Conservation (phyloP, 2,329 filamentous ascomycete genomes). For the Aspergillus jensenii region DNA sequence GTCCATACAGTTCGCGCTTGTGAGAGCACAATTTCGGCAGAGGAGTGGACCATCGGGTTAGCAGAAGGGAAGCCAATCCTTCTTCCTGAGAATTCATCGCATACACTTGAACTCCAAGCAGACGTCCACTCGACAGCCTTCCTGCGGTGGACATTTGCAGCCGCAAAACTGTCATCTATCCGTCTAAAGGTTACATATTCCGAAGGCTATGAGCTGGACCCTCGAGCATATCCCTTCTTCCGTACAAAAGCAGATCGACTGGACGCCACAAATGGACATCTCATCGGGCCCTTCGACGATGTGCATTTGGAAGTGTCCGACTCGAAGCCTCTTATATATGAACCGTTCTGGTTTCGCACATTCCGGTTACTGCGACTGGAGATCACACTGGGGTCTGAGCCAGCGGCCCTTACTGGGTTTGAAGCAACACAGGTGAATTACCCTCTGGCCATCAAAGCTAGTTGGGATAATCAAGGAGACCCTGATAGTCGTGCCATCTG, state of each 20-base stretch:
- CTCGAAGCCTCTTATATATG: slow-evolving; percentile 22
- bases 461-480: slow-evolving; percentile 16
- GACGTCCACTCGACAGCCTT: slow-evolving; percentile 27
- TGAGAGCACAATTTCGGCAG: slow-evolving; percentile 5
- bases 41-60: slow-evolving; percentile 17
- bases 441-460: slow-evolving; percentile 33
- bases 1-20: slow-evolving; percentile 26
- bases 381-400: slow-evolving; percentile 22
- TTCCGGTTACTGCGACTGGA: slow-evolving; percentile 38
- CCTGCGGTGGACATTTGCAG: slow-evolving; percentile 21
- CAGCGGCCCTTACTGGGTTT: slow-evolving; percentile 27
- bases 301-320: slow-evolving; percentile 25
- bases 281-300: slow-evolving; percentile 42
- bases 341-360: slow-evolving; percentile 45
- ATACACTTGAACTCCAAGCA: slow-evolving; percentile 24
- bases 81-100: slow-evolving; percentile 14
- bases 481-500: slow-evolving; percentile 24
- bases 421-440: slow-evolving; percentile 38
- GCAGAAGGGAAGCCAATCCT: not conserved
- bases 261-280: slow-evolving; percentile 29
- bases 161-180: slow-evolving; percentile 15
- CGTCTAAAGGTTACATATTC: slow-evolving; percentile 31
- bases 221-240: slow-evolving; percentile 41
- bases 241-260: slow-evolving; percentile 39
- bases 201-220: slow-evolving; percentile 33